Evolutionary conservation across 345 rosid species (phyloP), one percentile per base, ranked within the genome.

Genomic region (Brassica rapa): DNA sequence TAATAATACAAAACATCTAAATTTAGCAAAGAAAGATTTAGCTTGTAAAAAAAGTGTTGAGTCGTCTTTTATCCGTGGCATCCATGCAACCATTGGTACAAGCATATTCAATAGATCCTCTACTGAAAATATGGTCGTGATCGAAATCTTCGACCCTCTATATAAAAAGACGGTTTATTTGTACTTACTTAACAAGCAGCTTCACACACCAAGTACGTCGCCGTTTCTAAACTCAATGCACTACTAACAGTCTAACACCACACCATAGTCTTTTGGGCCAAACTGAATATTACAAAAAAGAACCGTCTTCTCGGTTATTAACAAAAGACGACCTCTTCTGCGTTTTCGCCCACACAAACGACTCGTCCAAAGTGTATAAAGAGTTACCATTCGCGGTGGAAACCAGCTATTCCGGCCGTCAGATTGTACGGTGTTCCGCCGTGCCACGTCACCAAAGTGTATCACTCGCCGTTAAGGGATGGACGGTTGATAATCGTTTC

Each of bases 391-490:
- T 10, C 39, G 74, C 63, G 37, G 78, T 90, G 3, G 93, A 87
- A 68, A 80, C 33, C 29, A 73, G 70, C 16, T 81, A 81, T 27
- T 15, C 21, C 0, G 81, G 66, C 5, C 69, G 73, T 62, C 93
- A 85, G 77, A 88, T 93, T 67, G 85, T 88, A 43, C 88, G 90
- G 78, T 91, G 98, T 60, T 85, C 87, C 0, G 65, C 80, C 12
- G 21, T 53, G 35, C 84, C 89, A 75, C 87, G 79, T 77, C 91
- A 86, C 61, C 14, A 10, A 7, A 33, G 46, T 0, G 46, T 83
- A 3, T 84, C 91, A 0, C 82, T 93, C 0, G 83, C 56, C 0
- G 57, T 35, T 11, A 35, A 16, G 15, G 55, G 62, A 72, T 14
- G 79, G 75, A 78, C 77, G 16, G 79, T 82, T 0, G 70, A 59